These are phyloP conservation scores for Globisporangium barbulae DNA, from an alignment of 352 stramenopile genomes.

Conservation along the genomic window DNA sequence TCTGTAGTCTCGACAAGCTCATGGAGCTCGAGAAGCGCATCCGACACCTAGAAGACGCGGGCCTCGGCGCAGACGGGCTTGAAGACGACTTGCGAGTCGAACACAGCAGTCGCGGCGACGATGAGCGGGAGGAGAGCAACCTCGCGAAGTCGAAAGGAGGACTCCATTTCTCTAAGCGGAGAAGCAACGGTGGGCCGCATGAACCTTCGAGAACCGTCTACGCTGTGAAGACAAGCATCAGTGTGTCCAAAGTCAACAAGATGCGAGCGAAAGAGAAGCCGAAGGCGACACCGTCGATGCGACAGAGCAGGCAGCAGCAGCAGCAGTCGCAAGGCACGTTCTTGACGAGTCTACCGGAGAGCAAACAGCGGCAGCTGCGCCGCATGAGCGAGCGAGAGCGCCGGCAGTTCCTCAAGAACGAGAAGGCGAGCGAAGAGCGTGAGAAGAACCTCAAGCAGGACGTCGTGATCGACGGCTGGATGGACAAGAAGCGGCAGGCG, in stretches of 20 bases:
- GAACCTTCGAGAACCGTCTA: conserved; percentile 58
- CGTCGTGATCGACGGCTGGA: conserved; percentile 69
- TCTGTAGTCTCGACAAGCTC: conserved; percentile 82
- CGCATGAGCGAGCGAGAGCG: conserved; percentile 64
- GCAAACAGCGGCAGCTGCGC: conserved; percentile 53
- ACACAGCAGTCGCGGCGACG: conserved; percentile 16
- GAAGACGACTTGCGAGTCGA: conserved; percentile 26
- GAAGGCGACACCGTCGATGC: conserved; percentile 9
- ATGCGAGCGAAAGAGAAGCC: conserved; percentile 32
- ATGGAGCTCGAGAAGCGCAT: conserved; percentile 91
- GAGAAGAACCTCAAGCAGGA: conserved; percentile 53
- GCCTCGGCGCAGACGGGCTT: conserved; percentile 38
- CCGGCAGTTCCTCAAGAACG: conserved; percentile 52
- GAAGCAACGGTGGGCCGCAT: conserved; percentile 26
- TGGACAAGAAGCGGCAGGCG: conserved; percentile 63
- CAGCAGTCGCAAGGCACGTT: conserved; percentile 29
- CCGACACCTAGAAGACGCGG: conserved; percentile 70
- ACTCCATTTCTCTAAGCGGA: conserved; percentile 60
- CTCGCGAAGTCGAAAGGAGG: conserved; percentile 22
- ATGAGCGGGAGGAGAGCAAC: conserved; percentile 24
- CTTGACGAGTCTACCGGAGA: conserved; percentile 57
- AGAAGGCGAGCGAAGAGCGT: conserved; percentile 38
- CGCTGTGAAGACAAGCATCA: conserved; percentile 30
- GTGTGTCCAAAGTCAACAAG: conserved; percentile 21
- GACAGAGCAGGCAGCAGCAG: conserved; percentile 12